A percentile compares a stretch with the other conserved stretches of the same genome.
Conservation (phyloP, 306 rosid genomes). For the Senna siamea region DNA sequence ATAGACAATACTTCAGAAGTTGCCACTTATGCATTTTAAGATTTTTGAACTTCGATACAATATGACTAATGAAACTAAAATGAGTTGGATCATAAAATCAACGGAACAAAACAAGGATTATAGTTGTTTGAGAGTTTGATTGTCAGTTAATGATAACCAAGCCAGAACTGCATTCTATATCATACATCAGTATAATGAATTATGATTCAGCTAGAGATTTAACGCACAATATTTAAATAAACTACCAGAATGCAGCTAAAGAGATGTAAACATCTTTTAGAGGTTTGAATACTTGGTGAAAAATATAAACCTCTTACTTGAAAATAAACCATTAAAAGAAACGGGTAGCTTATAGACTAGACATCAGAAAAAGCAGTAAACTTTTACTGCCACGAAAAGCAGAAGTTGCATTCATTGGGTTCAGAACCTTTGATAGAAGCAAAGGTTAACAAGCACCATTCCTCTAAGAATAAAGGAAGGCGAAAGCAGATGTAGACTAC, state of each 20-base stretch:
- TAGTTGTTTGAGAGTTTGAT: background rate
- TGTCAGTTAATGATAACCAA: background rate
- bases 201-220: constrained; percentile 18
- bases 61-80: constrained; percentile 9
- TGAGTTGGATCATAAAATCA: constrained; percentile 2
- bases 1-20: constrained; percentile 35
- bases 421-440: background rate
- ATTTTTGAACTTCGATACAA: constrained; percentile 14
- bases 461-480: background rate
- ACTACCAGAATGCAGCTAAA: constrained; percentile 15
- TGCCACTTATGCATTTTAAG: background rate
- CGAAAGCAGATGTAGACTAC: background rate
- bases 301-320: background rate
- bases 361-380: constrained; percentile 8
- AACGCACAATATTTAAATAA: background rate
- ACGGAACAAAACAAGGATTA: constrained; percentile 22
- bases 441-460: background rate
- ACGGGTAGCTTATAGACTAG: background rate
- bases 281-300: background rate
- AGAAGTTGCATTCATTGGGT: background rate
- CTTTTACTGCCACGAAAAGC: background rate
- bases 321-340: background rate
- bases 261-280: background rate
- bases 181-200: background rate
- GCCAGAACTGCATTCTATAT: constrained; percentile 22